Base-by-base conservation (phyloP, 106 monocot species). In the Dioscorea zingiberensis region DNA sequence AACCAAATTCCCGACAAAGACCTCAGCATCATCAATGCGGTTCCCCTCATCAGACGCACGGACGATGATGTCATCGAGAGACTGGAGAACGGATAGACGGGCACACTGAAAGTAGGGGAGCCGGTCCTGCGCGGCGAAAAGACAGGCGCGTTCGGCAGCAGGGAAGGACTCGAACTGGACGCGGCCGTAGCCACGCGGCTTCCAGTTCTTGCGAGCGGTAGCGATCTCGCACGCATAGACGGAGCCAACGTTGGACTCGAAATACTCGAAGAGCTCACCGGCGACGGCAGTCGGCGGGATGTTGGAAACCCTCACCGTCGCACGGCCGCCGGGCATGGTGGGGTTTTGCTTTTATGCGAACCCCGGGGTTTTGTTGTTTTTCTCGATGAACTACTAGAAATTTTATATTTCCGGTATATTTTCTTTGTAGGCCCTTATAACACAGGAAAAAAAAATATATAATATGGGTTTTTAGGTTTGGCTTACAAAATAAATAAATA, bases 141-240 rank as follows among this genome's bases (percentile, higher is more conserved):
- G 27, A 17, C 61, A 54, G 44, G 92, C 92, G 13, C 21, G 56
- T 1, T 68, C 69, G 23, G 86, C 88, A 24, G 77, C 81, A 16
- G 21, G 58, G 44, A 62, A 16, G 68, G 77, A 75, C 6, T 81
- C 79, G 83, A 98, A 93, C 80, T 98, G 97, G 68, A 98, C 78
- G 55, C 64, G 73, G 62, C 81, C 89, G 73, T 25, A 55, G 62
- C 92, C 88, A 26, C 72, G 80, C 58, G 89, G 82, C 57, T 71
- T 69, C 85, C 92, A 89, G 60, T 73, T 76, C 25, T 61, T 66
- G 72, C 63, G 86, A 54, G 27, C 55, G 59, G 89, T 54, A 68
- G 66, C 65, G 67, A 93, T 93, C 69, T 86, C 79, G 81, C 81
- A 81, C 60, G 92, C 92, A 73, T 75, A 85, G 47, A 81, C 92